Evolutionary conservation across 768 basidiomycete genomes (phyloP).

Genomic region (Xerocomus potaroensis): DNA sequence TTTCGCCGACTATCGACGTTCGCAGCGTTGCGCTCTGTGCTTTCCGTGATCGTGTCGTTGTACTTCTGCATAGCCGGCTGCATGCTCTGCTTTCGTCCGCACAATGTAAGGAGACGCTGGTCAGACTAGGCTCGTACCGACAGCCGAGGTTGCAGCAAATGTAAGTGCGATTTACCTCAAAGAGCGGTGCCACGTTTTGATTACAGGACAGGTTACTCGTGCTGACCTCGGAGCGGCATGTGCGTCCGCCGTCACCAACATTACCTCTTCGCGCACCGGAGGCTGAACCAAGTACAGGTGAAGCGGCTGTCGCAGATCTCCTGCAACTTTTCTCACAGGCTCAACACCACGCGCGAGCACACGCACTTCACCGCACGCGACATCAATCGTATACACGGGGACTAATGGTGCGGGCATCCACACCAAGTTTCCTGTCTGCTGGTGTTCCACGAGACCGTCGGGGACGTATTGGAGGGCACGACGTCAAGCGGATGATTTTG

Average conservation of each 20-base stretch:
- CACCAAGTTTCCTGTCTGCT: conserved; percentile 69
- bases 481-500: conserved; percentile 28
- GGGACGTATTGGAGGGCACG: conserved; percentile 58
- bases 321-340: conserved; percentile 59
- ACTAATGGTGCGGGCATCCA: conserved; percentile 25
- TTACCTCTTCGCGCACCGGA: conserved; percentile 49
- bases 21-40: conserved; percentile 73
- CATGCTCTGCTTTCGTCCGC: conserved; percentile 51
- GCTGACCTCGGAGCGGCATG: conserved; percentile 64
- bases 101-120: conserved; percentile 51
- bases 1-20: conserved; percentile 66
- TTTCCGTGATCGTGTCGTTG: conserved; percentile 76
- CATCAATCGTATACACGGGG: conserved; percentile 25
- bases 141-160: conserved; percentile 79
- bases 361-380: conserved; percentile 25
- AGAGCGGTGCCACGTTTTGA: conserved; percentile 1
- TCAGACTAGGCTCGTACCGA: conserved; percentile 53
- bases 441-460: conserved; percentile 73
- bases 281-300: conserved; percentile 56
- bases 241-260: conserved; percentile 52
- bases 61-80: conserved; percentile 57
- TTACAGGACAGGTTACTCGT: conserved; percentile 57
- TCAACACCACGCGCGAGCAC: conserved; percentile 33
- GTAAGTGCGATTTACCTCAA: conserved; percentile 38
- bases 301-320: conserved; percentile 65